Conservation (phyloP, 176 grass and related monocot genomes). For the Zea mays region Zm-B73-REFERENCE-NAM-5.0 NC_050102.1:2047001-2047500, state of each 20-base stretch:
- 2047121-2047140: slow-evolving; percentile 56
- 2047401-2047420: too few species aligned
- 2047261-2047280: neutral
- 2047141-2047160: slow-evolving; percentile 13
- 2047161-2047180: neutral
- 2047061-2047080: slow-evolving; percentile 57
- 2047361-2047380: too few species aligned
- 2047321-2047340: too few species aligned
- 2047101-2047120: slow-evolving; percentile 94
- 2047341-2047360: too few species aligned
- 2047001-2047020: slow-evolving; percentile 85
- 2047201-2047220: neutral
- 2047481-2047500: too few species aligned
- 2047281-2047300: neutral
- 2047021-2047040: slow-evolving; percentile 50
- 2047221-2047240: neutral
- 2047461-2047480: too few species aligned
- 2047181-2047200: neutral
- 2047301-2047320: neutral
- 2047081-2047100: slow-evolving; percentile 83
- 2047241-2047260: neutral
- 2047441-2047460: too few species aligned
- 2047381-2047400: too few species aligned
- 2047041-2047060: slow-evolving; percentile 37
- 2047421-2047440: too few species aligned